Evolutionary conservation across 75 land plant species (phyloP).

Genomic region (Sequoia sempervirens): DNA sequence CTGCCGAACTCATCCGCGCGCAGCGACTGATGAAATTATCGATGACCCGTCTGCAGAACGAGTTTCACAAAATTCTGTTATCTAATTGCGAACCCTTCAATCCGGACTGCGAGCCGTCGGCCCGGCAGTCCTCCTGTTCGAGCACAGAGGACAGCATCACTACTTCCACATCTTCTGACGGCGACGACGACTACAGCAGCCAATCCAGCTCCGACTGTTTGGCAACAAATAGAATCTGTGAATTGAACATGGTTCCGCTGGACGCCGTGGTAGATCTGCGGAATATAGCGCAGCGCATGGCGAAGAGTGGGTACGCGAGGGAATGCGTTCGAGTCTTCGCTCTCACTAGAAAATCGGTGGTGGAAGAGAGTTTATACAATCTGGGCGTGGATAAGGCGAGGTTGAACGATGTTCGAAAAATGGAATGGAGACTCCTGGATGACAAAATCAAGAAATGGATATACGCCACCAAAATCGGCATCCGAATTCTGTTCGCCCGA

Average conservation of each 20-base stretch:
- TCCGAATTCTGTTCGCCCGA: conserved; percentile 53
- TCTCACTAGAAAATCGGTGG: conserved; percentile 35
- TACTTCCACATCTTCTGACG: no score
- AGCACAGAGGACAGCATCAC: neutral
- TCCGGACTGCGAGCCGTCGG: neutral
- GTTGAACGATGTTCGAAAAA: conserved; percentile 34
- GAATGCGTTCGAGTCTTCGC: conserved; percentile 57
- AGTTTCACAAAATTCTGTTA: conserved; percentile 49
- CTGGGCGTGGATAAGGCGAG: conserved; percentile 57
- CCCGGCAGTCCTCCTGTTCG: neutral
- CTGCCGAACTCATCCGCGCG: conserved; percentile 36
- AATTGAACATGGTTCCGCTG: conserved; percentile 18
- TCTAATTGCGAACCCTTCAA: conserved; percentile 13
- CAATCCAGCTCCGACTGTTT: neutral
- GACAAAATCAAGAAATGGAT: conserved; percentile 61
- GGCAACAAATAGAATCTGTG: conserved; percentile 5
- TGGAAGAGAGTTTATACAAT: conserved; percentile 58
- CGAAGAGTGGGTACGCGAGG: conserved; percentile 38
- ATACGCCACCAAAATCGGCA: conserved; percentile 39
- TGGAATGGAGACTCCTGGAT: conserved; percentile 61
- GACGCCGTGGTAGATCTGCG: conserved; percentile 40
- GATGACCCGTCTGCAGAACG: conserved; percentile 63
- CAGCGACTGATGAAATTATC: conserved; percentile 57
- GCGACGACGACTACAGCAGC: neutral
- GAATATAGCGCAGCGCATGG: conserved; percentile 59